Base-by-base conservation (phyloP, 148 eudicot species). In the Chenopodium quinoa region DNA sequence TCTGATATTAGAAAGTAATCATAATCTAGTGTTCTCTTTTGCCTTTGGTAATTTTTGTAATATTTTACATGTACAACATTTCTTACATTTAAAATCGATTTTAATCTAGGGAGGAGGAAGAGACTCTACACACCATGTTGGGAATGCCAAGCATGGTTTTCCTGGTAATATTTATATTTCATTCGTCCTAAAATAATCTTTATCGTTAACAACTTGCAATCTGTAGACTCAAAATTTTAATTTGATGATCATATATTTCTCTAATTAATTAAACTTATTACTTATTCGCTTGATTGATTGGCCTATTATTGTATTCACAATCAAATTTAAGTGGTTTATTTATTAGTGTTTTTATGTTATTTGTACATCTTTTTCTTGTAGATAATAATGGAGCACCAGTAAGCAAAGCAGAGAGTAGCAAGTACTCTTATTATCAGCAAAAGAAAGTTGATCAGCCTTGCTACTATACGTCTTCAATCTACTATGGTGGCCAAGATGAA, bases 401-500 rank as follows among this genome's bases (percentile, higher is more conserved):
- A 62, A 76, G 71, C 50, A 85, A 73, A 54, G 84, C 84, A 23
- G 86, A 85, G 52, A 82, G 75, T 52, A 67, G 71, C 79, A 92
- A 58, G 77, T 82, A 66, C 27, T 22, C 84, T 23, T 73, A 60
- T 32, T 88, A 85, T 56, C 82, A 84, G 66, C 86, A 85, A 82
- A 79, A 83, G 70, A 82, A 81, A 32, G 78, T 75, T 40, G 89
- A 88, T 22, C 80, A 77, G 52, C 90, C 97, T 19, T 87, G 95
- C 81, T 76, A 88, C 75, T 89, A 82, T 72, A 92, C 88, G 84
- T 91, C 95, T 47, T 93, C 98, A 32, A 95, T 95, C 72, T 89
- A 92, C 83, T 95, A 95, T 76, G 97, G 98, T 77, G 97, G 91
- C 86, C 98, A 87, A 84, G 93, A 88, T 81, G 93, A 93, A 88